These are phyloP conservation scores for Nicotiana knightiana DNA, from an alignment of 257 asterid genomes.

Conservation along the genomic window DNA sequence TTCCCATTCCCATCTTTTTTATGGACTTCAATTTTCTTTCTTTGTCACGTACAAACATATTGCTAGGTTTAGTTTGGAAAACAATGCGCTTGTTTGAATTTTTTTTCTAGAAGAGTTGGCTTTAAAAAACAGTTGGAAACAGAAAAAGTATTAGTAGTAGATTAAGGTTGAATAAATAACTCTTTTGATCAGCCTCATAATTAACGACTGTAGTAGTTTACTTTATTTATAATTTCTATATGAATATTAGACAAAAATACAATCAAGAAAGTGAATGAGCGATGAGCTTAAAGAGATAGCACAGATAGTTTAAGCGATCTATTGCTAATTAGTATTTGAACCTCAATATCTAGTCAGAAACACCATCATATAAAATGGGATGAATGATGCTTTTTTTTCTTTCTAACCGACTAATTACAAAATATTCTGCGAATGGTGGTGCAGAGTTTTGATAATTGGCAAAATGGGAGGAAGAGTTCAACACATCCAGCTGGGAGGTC, in stretches of 20 bases:
- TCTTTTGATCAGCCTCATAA: not conserved
- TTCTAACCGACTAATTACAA: not conserved
- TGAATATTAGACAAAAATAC: not conserved
- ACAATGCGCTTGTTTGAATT: not conserved
- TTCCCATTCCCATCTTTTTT: not conserved
- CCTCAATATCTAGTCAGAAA: no score
- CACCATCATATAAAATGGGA: not conserved
- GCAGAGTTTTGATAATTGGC: not conserved
- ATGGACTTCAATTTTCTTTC: not conserved
- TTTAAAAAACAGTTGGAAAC: not conserved
- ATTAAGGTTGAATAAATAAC: not conserved
- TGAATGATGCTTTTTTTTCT: not conserved
- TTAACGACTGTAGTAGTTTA: not conserved
- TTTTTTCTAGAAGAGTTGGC: not conserved
- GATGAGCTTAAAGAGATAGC: not conserved
- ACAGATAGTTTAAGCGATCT: not conserved
- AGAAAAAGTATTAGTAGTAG: not conserved
- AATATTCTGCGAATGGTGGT: not conserved
- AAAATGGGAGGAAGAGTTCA: constrained; percentile 14
- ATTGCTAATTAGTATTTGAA: not conserved
- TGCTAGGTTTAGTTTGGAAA: not conserved
- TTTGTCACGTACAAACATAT: no score
- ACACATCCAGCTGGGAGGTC: constrained; percentile 19
- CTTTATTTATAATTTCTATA: not conserved
- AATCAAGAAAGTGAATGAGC: not conserved